Percentiles rank a stretch among this genome's conserved stretches.
These are phyloP conservation scores for Chondrostereum purpureum DNA, from an alignment of 1,284 basidiomycete species.

Conservation along the genomic window DNA sequence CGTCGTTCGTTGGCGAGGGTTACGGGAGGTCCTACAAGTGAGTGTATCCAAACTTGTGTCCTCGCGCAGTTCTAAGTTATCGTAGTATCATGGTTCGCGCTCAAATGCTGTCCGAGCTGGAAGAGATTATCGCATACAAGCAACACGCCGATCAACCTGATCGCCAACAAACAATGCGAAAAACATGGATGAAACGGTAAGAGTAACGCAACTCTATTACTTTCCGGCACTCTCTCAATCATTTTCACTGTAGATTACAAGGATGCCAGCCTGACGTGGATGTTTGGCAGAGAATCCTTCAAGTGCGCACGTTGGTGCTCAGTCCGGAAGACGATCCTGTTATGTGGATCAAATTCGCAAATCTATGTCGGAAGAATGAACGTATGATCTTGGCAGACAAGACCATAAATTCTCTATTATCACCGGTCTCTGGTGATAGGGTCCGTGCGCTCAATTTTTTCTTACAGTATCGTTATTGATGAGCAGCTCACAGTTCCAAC, in stretches of 20 bases:
- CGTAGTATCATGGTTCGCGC: constrained; percentile 90
- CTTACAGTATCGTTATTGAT: background rate
- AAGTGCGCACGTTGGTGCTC: constrained; percentile 91
- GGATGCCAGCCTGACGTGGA: constrained; percentile 98
- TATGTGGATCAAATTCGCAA: constrained; percentile 80
- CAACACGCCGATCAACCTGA: constrained; percentile 92
- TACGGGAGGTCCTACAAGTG: constrained; percentile 96
- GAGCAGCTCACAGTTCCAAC: constrained; percentile 26
- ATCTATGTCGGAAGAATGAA: constrained; percentile 81
- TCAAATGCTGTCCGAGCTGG: constrained; percentile 97
- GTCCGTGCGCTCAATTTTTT: constrained; percentile 12
- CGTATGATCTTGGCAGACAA: constrained; percentile 84
- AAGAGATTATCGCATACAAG: constrained; percentile 97
- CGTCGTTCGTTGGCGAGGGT: constrained; percentile 90
- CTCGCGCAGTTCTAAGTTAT: constrained; percentile 12
- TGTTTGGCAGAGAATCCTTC: constrained; percentile 98
- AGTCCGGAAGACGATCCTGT: constrained; percentile 91
- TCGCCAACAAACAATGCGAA: constrained; percentile 78
- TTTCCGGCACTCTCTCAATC: background rate
- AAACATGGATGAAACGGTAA: constrained; percentile 93
- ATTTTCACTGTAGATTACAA: constrained; percentile 63
- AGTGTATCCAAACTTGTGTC: constrained; percentile 20
- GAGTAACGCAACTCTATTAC: constrained; percentile 15
- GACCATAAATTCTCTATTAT: constrained; percentile 89
- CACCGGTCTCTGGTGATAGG: constrained; percentile 34